A percentile compares a stretch with the other conserved stretches of the same genome.
phyloP scores from a whole-genome alignment of 768 basidiomycete species.

The Lactarius evosmus region DNA sequence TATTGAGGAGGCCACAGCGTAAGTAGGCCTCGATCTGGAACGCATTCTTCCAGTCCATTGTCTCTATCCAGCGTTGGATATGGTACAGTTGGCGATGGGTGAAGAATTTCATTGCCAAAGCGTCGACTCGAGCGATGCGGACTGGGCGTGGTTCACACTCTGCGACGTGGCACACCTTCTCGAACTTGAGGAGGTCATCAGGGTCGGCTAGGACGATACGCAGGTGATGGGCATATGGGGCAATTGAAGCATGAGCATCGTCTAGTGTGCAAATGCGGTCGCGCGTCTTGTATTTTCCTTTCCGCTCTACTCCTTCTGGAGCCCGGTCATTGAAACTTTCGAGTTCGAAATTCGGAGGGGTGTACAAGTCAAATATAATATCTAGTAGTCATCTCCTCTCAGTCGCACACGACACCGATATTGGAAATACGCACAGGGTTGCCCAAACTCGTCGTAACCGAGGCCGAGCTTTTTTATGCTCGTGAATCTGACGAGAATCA shows the following conservation, averaged over 20 bases:
- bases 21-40: constrained; percentile 77
- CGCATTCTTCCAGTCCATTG: constrained; percentile 60
- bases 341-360: constrained; percentile 61
- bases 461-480: constrained; percentile 24
- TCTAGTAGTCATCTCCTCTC: neutral
- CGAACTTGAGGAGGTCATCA: constrained; percentile 51
- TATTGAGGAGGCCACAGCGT: constrained; percentile 58
- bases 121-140: constrained; percentile 42
- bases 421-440: constrained; percentile 10
- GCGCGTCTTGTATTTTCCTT: constrained; percentile 43
- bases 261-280: constrained; percentile 58
- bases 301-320: constrained; percentile 40
- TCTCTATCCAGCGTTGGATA: constrained; percentile 43
- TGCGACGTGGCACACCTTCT: constrained; percentile 50
- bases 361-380: constrained; percentile 21
- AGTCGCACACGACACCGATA: neutral
- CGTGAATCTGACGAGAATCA: constrained; percentile 21
- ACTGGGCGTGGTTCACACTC: constrained; percentile 38
- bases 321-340: constrained; percentile 54
- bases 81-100: constrained; percentile 43
- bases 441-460: constrained; percentile 14
- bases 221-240: constrained; percentile 70
- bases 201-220: constrained; percentile 57
- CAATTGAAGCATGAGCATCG: constrained; percentile 54
- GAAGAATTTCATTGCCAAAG: constrained; percentile 51